phyloP scores from a whole-genome alignment of 2,329 filamentous ascomycete species.

The Neopestalotiopsis sp. region DNA sequence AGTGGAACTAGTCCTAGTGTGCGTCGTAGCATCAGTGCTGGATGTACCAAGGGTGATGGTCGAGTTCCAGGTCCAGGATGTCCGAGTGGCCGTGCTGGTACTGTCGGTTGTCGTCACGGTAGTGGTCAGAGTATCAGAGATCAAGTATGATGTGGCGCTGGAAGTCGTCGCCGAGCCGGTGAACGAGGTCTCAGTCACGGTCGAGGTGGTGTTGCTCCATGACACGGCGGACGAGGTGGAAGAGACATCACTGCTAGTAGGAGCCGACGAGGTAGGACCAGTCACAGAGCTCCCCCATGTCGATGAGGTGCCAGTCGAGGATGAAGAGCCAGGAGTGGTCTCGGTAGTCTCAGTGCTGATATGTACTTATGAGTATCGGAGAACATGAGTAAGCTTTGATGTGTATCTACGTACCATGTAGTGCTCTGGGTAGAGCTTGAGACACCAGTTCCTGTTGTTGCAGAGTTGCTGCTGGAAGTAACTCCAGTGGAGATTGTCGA shows the following conservation, averaged over 20 bases:
- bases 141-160: background rate
- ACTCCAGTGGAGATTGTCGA: background rate
- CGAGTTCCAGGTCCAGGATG: constrained; percentile 13
- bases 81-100: constrained; percentile 7
- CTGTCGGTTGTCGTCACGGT: background rate
- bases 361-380: background rate
- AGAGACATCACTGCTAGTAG: background rate
- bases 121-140: background rate
- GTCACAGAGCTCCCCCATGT: background rate
- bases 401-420: background rate
- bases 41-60: constrained; percentile 12
- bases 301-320: background rate
- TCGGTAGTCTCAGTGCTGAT: background rate
- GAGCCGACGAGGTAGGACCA: background rate
- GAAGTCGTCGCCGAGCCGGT: background rate
- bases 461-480: constrained; percentile 9
- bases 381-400: background rate
- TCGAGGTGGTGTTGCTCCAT: constrained; percentile 1
- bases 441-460: background rate
- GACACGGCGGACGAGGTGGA: background rate
- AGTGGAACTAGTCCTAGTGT: background rate
- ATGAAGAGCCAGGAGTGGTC: background rate
- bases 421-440: background rate
- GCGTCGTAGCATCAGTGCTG: background rate
- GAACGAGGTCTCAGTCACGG: background rate